A percentile compares a stretch with the other conserved stretches of the same genome.
phyloP scores from a whole-genome alignment of 352 stramenopile genomes.

The Blastocystis sp. region DNA sequence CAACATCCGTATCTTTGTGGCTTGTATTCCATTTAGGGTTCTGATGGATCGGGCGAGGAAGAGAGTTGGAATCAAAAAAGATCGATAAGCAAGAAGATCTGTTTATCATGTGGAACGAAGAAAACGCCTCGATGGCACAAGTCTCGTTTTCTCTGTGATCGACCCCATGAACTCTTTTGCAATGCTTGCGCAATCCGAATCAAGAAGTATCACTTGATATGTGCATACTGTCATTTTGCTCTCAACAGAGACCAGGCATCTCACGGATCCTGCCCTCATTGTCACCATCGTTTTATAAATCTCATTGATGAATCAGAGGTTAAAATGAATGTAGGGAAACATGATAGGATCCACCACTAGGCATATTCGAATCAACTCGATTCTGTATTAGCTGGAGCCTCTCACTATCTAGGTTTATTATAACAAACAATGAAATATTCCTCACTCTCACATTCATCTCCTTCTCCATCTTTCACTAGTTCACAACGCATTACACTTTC shows the following conservation, averaged over 20 bases:
- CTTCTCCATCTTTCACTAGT: neutral
- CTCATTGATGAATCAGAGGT: slow-evolving; percentile 34
- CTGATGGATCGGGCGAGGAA: neutral
- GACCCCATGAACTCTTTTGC: neutral
- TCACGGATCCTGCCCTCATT: neutral
- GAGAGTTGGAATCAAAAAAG: slow-evolving; percentile 9
- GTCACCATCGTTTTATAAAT: neutral
- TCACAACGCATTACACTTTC: neutral
- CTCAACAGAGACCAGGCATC: slow-evolving; percentile 3
- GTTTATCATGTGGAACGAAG: slow-evolving; percentile 34
- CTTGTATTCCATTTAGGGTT: neutral
- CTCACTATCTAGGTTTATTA: neutral
- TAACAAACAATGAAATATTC: neutral
- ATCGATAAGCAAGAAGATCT: neutral
- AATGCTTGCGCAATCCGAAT: slow-evolving; percentile 48
- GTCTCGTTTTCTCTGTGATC: neutral
- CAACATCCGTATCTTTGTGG: neutral
- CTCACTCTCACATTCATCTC: slow-evolving; percentile 2
- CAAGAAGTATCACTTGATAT: slow-evolving; percentile 44
- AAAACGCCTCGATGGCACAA: slow-evolving; percentile 45
- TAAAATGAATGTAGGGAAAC: neutral
- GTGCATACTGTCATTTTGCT: slow-evolving; percentile 4
- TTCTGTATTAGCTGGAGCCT: neutral
- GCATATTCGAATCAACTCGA: slow-evolving; percentile 16
- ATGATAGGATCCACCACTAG: neutral